Base-by-base conservation (phyloP, 495 filamentous ascomycete species). In the Staphylotrichum longicolle region DNA sequence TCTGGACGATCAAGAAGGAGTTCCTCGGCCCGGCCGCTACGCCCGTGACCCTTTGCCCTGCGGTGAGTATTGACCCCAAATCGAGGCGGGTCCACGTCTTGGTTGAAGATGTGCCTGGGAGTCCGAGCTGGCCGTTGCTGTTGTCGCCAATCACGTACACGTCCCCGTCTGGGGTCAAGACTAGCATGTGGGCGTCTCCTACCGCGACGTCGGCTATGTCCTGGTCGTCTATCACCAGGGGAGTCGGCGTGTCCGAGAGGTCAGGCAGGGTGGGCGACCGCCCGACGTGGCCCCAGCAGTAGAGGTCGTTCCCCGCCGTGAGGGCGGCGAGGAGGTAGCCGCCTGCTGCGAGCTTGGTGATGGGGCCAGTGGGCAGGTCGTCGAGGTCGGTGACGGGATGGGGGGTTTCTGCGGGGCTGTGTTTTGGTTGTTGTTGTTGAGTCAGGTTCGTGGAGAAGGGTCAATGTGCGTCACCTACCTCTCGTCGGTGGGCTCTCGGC, bases 281-380 rank as follows among this genome's bases (percentile, higher is more conserved):
- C 5, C 61, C 61, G 0, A 59, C 44, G 57, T 71, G 71, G 51
- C 88, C 86, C 88, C 88, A 91, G 46, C 82, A 61, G 68, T 89
- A 90, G 4, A 88, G 68, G 66, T 86, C 86, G 46, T 76, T 68
- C 3, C 83, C 82, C 2, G 69, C 65, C 0, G 82, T 85, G 14
- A 90, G 57, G 0, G 85, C 87, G 0, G 82, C 84, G 0, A 78
- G 73, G 2, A 82, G 52, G 70, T 81, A 88, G 3, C 85, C 85
- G 15, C 80, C 79, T 1, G 74, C 70, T 7, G 78, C 77, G 33
- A 89, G 72, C 57, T 82, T 84, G n/a, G 48, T 66, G 57, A 88
- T 78, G 9, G 66, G 74, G 15, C 78, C 79, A 0, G 77, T 78
- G 34, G 78, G 78, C 33, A 87, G 69, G 48, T 81, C 77, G 2